Conservation (phyloP, 2,329 filamentous ascomycete species). For the Xylariaceae sp. region DNA sequence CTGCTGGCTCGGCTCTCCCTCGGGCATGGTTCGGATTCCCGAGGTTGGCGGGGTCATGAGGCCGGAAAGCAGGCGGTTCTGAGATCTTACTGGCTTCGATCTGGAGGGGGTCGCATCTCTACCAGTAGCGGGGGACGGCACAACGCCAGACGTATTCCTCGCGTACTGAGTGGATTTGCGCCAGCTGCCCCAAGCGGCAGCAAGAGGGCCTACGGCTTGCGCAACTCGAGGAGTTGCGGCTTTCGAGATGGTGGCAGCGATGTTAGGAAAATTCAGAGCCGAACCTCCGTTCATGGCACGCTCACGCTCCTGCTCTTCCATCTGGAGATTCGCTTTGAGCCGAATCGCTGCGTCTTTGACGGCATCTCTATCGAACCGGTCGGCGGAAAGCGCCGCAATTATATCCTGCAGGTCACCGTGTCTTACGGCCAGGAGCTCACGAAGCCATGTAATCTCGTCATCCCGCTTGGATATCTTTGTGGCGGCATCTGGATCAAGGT, state of each 20-base stretch:
- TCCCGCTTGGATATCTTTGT: constrained; percentile 85
- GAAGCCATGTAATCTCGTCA: constrained; percentile 90
- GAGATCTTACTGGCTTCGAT: constrained; percentile 44
- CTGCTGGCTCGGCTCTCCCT: constrained; percentile 37
- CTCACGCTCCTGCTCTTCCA: constrained; percentile 96
- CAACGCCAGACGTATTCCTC: constrained; percentile 28
- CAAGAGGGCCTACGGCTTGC: constrained; percentile 68
- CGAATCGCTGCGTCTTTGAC: constrained; percentile 90
- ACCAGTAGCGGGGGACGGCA: constrained; percentile 40
- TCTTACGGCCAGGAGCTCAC: constrained; percentile 85
- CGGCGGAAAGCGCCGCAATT: constrained; percentile 70
- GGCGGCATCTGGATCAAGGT: constrained; percentile 71
- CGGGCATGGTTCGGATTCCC: constrained; percentile 59
- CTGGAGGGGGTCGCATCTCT: constrained; percentile 58
- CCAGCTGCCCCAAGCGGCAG: constrained; percentile 98
- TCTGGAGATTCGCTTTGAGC: constrained; percentile 89
- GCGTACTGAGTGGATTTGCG: constrained; percentile 62
- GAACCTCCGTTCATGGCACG: constrained; percentile 70
- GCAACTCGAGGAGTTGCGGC: constrained; percentile 78
- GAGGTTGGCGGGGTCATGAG: constrained; percentile 87
- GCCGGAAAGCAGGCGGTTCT: constrained; percentile 65
- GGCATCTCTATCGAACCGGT: constrained; percentile 69
- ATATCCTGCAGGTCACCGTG: constrained; percentile 91
- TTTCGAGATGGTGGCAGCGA: constrained; percentile 72
- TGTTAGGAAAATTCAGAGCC: constrained; percentile 64